Conservation (phyloP, 192 early-diverging fungal species). For the Entomortierella chlamydospora region DNA sequence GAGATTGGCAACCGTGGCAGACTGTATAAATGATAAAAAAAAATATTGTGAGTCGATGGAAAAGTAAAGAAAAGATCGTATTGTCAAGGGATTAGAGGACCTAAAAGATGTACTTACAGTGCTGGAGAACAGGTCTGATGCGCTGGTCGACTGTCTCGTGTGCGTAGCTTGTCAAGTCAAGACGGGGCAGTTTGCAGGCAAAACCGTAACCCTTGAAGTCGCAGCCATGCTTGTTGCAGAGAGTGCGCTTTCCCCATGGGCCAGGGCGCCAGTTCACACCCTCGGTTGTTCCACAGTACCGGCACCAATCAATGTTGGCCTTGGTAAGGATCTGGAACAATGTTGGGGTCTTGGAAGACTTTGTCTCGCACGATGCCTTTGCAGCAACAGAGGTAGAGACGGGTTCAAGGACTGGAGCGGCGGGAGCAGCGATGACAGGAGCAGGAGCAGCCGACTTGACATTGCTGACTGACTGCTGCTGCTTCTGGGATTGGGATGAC, state of each 20-base stretch:
- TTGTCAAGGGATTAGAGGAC: too few species aligned
- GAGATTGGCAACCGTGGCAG: slow-evolving; percentile 81
- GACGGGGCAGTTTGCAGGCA: slow-evolving; percentile 85
- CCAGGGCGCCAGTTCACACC: slow-evolving; percentile 92
- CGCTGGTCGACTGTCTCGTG: slow-evolving; percentile 84
- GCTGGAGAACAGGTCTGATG: slow-evolving; percentile 87
- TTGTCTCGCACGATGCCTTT: slow-evolving; percentile 7
- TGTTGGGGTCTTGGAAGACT: slow-evolving; percentile 57
- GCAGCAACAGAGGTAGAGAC: background rate
- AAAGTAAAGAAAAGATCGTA: background rate
- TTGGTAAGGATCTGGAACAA: slow-evolving; percentile 73
- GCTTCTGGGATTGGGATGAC: slow-evolving; percentile 1
- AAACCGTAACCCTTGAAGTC: slow-evolving; percentile 97
- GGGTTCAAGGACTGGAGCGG: slow-evolving; percentile 13
- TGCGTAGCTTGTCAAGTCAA: slow-evolving; percentile 82
- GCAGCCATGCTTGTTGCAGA: slow-evolving; percentile 97
- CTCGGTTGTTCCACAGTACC: slow-evolving; percentile 92
- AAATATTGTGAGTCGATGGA: too few species aligned
- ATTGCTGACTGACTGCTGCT: background rate
- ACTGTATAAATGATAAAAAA: too few species aligned
- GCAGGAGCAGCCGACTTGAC: slow-evolving; percentile 9
- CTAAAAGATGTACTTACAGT: slow-evolving; percentile 69
- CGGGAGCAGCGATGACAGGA: background rate
- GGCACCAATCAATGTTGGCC: slow-evolving; percentile 85
- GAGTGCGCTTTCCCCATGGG: slow-evolving; percentile 93